A percentile compares a stretch with the other conserved stretches of the same genome.
phyloP scores from a whole-genome alignment of 768 basidiomycete genomes.

The Rhizopogon vulgaris region DNA sequence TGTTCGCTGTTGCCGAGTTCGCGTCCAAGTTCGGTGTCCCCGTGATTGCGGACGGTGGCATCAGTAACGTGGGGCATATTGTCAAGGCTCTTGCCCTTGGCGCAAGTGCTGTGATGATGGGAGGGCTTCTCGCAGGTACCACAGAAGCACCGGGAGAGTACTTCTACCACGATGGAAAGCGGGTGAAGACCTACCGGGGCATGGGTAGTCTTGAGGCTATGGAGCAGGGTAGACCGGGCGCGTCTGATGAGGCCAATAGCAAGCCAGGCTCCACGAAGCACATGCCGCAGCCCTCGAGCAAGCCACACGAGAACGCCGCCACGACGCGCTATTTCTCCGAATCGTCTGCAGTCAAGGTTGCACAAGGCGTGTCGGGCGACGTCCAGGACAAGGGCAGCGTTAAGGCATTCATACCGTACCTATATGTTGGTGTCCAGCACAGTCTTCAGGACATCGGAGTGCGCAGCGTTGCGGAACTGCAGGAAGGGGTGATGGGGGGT shows the following conservation, averaged over 20 bases:
- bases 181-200: conserved; percentile 96
- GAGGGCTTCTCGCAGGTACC: conserved; percentile 89
- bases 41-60: conserved; percentile 94
- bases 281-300: conserved; percentile 39
- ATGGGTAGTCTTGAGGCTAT: conserved; percentile 97
- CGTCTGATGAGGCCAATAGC: conserved; percentile 14
- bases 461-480: conserved; percentile 57
- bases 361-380: conserved; percentile 93
- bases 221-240: conserved; percentile 61
- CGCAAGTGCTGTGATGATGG: conserved; percentile 98
- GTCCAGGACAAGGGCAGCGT: conserved; percentile 97
- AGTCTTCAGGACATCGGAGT: conserved; percentile 93
- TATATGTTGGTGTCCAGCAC: conserved; percentile 81
- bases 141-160: conserved; percentile 97
- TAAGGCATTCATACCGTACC: conserved; percentile 84
- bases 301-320: conserved; percentile 80
- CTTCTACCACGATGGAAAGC: conserved; percentile 98
- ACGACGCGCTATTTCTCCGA: conserved; percentile 66
- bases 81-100: conserved; percentile 95
- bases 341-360: conserved; percentile 85
- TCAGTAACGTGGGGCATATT: conserved; percentile 93
- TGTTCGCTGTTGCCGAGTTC: conserved; percentile 94
- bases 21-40: conserved; percentile 90
- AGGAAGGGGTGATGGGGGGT: conserved; percentile 57
- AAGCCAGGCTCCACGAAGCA: conserved; percentile 36